phyloP scores from a whole-genome alignment of 129 eudicot genomes.

The Lonicera japonica region DNA sequence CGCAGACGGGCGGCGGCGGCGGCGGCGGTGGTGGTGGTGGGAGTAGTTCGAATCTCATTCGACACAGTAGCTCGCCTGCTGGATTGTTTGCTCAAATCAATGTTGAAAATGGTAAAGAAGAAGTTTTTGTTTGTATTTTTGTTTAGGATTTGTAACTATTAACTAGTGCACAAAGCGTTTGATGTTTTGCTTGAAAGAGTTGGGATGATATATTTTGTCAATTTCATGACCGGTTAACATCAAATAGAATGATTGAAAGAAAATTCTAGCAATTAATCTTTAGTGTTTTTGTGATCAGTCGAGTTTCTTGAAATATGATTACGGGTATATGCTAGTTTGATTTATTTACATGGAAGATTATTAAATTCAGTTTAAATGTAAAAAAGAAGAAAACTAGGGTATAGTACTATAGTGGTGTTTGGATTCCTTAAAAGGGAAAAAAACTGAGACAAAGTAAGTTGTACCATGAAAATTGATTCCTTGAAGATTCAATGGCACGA shows the following conservation, averaged over 20 bases:
- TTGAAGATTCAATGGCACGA: too few species aligned
- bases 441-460: too few species aligned
- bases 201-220: background rate
- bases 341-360: background rate
- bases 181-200: background rate
- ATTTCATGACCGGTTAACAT: background rate
- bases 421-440: too few species aligned
- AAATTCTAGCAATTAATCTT: background rate
- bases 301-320: background rate
- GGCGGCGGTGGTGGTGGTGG: constrained; percentile 24
- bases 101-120: constrained; percentile 46
- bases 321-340: too few species aligned
- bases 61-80: constrained; percentile 77
- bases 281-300: background rate
- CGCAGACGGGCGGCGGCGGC: constrained; percentile 29
- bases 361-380: too few species aligned
- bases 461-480: too few species aligned
- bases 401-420: too few species aligned
- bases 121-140: background rate
- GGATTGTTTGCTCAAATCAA: constrained; percentile 60
- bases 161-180: background rate
- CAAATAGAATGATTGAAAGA: too few species aligned
- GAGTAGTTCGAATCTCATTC: constrained; percentile 31
- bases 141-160: background rate
- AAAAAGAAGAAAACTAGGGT: too few species aligned